phyloP scores from a whole-genome alignment of 345 rosid genomes.

The Pelargonium nanum region DNA sequence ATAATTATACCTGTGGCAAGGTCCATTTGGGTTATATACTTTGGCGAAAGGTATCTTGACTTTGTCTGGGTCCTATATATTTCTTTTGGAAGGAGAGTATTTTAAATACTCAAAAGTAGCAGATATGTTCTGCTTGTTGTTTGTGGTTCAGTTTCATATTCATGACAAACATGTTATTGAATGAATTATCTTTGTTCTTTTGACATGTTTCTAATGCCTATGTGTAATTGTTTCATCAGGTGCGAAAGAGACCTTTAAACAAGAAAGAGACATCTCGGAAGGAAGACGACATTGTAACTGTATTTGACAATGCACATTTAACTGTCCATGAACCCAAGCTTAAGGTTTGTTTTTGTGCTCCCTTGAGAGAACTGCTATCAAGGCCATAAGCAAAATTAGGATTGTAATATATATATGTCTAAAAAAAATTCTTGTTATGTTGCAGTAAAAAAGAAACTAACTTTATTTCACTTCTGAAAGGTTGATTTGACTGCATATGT shows the following conservation, averaged over 20 bases:
- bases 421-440: background rate
- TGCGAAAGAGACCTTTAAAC: conserved; percentile 91
- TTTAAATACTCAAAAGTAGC: no score
- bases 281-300: conserved; percentile 91
- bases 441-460: conserved; percentile 1
- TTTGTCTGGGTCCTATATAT: no score
- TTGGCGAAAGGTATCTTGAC: no score
- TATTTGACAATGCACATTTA: conserved; percentile 46
- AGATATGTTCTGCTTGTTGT: no score
- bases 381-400: no score
- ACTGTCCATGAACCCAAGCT: conserved; percentile 88
- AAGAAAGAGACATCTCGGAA: conserved; percentile 75
- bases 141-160: background rate
- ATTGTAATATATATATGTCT: background rate
- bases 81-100: no score
- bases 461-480: conserved; percentile 41
- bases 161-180: background rate
- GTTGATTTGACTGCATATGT: conserved; percentile 99
- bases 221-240: conserved; percentile 30
- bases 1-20: no score
- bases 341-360: conserved; percentile 47
- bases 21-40: no score
- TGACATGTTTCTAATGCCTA: background rate
- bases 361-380: background rate
- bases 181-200: background rate